Evolutionary conservation across 768 basidiomycete species (phyloP).

Genomic region (Leccinum incarnatum): DNA sequence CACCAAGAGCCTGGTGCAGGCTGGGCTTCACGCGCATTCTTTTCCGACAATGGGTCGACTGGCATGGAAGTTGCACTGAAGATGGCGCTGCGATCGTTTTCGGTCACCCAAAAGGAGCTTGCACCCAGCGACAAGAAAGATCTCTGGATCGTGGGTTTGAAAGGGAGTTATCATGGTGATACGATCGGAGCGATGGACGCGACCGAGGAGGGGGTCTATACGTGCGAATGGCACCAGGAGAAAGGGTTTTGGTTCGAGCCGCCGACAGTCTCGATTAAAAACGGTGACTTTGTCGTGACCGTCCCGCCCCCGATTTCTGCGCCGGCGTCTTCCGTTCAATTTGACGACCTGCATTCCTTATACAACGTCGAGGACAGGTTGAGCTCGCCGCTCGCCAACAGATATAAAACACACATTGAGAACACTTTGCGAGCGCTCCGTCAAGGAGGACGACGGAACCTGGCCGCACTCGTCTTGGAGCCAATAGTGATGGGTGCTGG

Average conservation of each 20-base stretch:
- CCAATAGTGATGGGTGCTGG: conserved; percentile 94
- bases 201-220: conserved; percentile 85
- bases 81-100: conserved; percentile 84
- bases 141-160: conserved; percentile 80
- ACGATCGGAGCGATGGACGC: conserved; percentile 98
- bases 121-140: conserved; percentile 40
- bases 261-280: conserved; percentile 67
- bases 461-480: conserved; percentile 84
- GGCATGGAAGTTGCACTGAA: conserved; percentile 98
- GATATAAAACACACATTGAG: conserved; percentile 60
- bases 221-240: conserved; percentile 93
- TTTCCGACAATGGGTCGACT: conserved; percentile 93
- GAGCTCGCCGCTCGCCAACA: conserved; percentile 53
- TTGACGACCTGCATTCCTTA: conserved; percentile 49
- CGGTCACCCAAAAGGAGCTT: conserved; percentile 36
- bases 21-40: conserved; percentile 91
- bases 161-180: conserved; percentile 96
- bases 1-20: conserved; percentile 75
- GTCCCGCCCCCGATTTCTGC: conserved; percentile 50
- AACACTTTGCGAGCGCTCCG: conserved; percentile 49
- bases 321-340: conserved; percentile 20
- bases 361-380: conserved; percentile 73
- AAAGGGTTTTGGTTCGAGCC: conserved; percentile 94
- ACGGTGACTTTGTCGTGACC: conserved; percentile 53
- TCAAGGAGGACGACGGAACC: conserved; percentile 36